Evolutionary conservation across 129 eudicot species (phyloP).

Genomic region (Flaveria bidentis): DNA sequence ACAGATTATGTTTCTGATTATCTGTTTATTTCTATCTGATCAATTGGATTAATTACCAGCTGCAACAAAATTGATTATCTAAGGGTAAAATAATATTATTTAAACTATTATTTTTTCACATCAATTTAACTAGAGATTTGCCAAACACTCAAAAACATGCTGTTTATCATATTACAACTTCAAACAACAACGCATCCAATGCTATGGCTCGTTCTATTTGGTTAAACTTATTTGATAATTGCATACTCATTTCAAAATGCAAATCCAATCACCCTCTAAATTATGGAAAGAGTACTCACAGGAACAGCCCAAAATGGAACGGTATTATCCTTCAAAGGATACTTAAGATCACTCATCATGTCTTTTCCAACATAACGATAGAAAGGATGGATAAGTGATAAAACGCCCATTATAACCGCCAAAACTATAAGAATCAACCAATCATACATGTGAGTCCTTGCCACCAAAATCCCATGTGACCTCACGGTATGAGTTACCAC

Average conservation of each 20-base stretch:
- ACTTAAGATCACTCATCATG: slow-evolving; percentile 53
- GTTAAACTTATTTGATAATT: not conserved
- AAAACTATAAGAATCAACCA: slow-evolving; percentile 44
- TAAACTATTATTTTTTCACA: too few species aligned
- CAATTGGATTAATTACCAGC: too few species aligned
- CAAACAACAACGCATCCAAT: not conserved
- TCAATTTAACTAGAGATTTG: not conserved
- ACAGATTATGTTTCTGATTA: too few species aligned
- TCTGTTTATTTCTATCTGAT: too few species aligned
- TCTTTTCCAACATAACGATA: slow-evolving; percentile 49
- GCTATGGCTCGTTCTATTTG: not conserved
- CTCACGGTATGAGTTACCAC: slow-evolving; percentile 44
- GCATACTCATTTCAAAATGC: not conserved
- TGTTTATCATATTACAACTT: not conserved
- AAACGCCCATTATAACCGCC: slow-evolving; percentile 17
- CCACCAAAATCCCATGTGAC: slow-evolving; percentile 49
- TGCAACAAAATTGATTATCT: too few species aligned
- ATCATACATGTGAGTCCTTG: slow-evolving; percentile 45
- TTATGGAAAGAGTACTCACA: slow-evolving; percentile 26
- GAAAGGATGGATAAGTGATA: slow-evolving; percentile 47
- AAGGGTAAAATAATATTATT: not conserved
- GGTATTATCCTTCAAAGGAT: slow-evolving; percentile 49
- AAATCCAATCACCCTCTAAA: not conserved
- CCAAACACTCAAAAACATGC: not conserved
- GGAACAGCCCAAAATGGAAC: slow-evolving; percentile 57